These are phyloP conservation scores for Cornus florida DNA, from an alignment of 148 eudicot genomes.

Conservation along the genomic window DNA sequence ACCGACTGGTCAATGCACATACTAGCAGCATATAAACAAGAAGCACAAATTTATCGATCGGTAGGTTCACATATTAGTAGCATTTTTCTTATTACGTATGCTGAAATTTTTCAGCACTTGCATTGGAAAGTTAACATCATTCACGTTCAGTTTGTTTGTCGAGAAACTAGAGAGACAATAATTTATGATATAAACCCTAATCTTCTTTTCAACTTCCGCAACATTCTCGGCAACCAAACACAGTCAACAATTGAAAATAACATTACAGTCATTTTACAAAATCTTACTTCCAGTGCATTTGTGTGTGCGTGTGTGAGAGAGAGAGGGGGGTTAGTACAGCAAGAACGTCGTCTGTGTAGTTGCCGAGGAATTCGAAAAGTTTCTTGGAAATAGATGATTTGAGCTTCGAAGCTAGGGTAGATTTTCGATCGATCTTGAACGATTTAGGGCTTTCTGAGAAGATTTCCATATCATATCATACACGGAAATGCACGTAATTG, in stretches of 20 bases:
- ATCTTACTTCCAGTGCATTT: not conserved
- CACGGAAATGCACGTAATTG: not conserved
- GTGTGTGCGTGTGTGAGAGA: not conserved
- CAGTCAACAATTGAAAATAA: not conserved
- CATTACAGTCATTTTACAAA: not conserved
- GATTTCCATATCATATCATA: slow-evolving; percentile 17
- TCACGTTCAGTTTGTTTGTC: not conserved
- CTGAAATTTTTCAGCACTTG: not conserved
- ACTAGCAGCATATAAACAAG: not conserved
- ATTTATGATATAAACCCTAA: not conserved
- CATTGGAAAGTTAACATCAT: not conserved
- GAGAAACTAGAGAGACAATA: not conserved
- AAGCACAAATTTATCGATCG: not conserved
- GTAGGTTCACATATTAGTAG: not conserved
- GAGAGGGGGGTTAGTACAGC: slow-evolving; percentile 24
- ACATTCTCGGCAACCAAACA: slow-evolving; percentile 2
- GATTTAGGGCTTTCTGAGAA: slow-evolving; percentile 19
- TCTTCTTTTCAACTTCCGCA: not conserved
- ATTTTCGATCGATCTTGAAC: slow-evolving; percentile 37
- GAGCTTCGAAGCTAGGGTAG: slow-evolving; percentile 31
- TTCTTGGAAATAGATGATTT: slow-evolving; percentile 29
- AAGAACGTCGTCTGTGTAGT: slow-evolving; percentile 36
- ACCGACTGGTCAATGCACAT: not conserved
- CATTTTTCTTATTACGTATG: not conserved
- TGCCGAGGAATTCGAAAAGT: slow-evolving; percentile 29